Evolutionary conservation across 352 stramenopile genomes (phyloP), one percentile per base, ranked within the genome.

Genomic region (Phytophthora foliorum): DNA sequence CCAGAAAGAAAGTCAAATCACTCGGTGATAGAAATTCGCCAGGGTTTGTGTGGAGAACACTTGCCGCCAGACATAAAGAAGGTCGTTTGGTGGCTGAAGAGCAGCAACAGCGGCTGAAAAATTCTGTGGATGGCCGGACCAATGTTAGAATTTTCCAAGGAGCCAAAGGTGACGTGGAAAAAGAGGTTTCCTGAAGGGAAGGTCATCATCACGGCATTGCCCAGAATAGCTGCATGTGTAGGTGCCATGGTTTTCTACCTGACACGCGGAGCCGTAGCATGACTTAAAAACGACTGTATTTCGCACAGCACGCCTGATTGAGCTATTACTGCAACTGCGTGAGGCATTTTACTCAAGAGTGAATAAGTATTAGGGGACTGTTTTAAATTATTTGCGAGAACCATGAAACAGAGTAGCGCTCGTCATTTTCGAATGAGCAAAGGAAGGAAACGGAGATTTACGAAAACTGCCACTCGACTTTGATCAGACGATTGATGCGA

Each of bases 61-160:
- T 77, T 21, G 65, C 69, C 7, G 56, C 61, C 3, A 36, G 65
- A 10, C 69, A 77, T 31, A 71, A 62, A 41, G 69, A 77, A 48
- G 65, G 69, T 0, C 42, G 59, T 14, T n/a, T 72, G n/a, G 69
- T 74, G 36, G 69, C 55, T 3, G 64, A 77, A 48, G 42, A 62
- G 16, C 58, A 74, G 29, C 67, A 74, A 16, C 49, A 16, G 7
- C 11, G 57, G 16, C 51, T 77, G 16, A 14, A 58, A 34, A 67
- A n/a, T 39, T 57, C 61, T 11, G 58, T 77, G 17, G 56, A 60
- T 10, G 62, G 27, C 36, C 64, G 69, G 57, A 49, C 48, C 9
- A 57, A 62, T 24, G 27, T 65, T n/a, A n/a, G n/a, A n/a, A n/a
- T n/a, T 45, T 45, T 19, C 39, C 39, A 24, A 22, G 39, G 39